Conservation (phyloP, 768 basidiomycete genomes). For the Pleurotus sapidus region DNA sequence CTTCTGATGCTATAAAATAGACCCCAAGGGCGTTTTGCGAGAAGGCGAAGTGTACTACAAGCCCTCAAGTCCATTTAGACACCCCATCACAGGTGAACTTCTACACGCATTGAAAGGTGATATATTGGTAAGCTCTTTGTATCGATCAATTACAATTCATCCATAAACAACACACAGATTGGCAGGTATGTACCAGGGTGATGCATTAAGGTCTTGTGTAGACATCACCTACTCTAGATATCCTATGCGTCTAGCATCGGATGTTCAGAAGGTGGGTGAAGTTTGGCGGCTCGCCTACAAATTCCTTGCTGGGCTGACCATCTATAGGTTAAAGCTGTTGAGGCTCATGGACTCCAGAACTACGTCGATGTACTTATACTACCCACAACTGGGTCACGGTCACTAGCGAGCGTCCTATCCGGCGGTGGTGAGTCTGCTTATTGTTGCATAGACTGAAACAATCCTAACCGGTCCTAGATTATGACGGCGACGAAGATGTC, state of each 20-base stretch:
- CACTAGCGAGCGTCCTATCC: constrained; percentile 63
- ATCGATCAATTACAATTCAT: not conserved
- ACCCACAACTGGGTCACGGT: constrained; percentile 50
- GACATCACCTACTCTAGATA: constrained; percentile 39
- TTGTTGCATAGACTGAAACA: not conserved
- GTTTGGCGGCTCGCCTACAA: not conserved
- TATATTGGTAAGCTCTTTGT: constrained; percentile 50
- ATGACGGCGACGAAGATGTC: constrained; percentile 67
- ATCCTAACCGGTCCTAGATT: constrained; percentile 40
- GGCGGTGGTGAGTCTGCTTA: constrained; percentile 58
- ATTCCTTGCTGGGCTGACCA: not conserved
- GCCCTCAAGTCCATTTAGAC: constrained; percentile 36
- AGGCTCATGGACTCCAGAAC: constrained; percentile 40
- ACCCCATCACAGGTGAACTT: constrained; percentile 36
- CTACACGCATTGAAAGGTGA: constrained; percentile 50
- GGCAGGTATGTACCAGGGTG: constrained; percentile 24
- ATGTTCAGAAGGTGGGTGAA: constrained; percentile 58
- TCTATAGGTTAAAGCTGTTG: constrained; percentile 35
- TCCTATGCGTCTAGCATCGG: constrained; percentile 69
- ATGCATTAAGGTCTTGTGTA: no score
- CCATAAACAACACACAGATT: constrained; percentile 21
- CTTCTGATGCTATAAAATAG: constrained; percentile 27
- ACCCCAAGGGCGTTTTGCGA: constrained; percentile 60
- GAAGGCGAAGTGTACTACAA: constrained; percentile 64
- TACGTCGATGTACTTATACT: constrained; percentile 63